Base-by-base conservation (phyloP, 2,329 filamentous ascomycete genomes). In the Botrytis hyacinthi region DNA sequence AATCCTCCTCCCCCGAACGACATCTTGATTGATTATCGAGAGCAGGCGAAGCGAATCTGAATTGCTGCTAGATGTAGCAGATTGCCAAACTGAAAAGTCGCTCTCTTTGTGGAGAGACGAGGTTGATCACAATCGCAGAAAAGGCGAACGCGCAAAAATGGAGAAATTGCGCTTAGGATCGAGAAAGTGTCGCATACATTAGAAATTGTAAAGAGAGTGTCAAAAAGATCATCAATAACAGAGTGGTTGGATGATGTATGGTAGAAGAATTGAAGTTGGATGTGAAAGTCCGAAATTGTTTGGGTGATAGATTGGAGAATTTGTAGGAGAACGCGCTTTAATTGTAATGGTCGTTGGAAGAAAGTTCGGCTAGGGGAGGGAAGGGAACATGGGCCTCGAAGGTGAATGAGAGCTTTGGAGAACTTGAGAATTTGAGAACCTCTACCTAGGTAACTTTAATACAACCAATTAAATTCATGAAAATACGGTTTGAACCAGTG, bases 1-100 rank as follows among this genome's bases (percentile, higher is more conserved):
- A 72, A 72, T 68, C 40, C 71, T 79, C 86, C 86, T 76, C 85
- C 84, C 37, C 76, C 78, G 42, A 73, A 75, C n/a, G 80, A 81
- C 80, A 81, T 82, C 42, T 71, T 77, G 74, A 76, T 69, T 71
- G 40, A 32, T 70, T 74, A 71, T 75, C 57, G 65, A 63, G 54
- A 62, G 70, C 35, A 66, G 70, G 69, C 51, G 70, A 63, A 67
- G 66, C 29, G 46, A 46, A 35, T 71, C 71, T 48, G 48, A 40
- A 35, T 68, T 59, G 48, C 60, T 73, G 46, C 57, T 40, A 73
- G 65, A 59, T 61, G 65, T 61, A 32, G 65, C 63, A 40, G 73
- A 74, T 73, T 26, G 74, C 72, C 71, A 65, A 68, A 73, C 40
- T 61, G 70, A 48, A 72, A 75, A 63, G 42, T 73, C 26, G 62